Evolutionary conservation across 768 basidiomycete species (phyloP).

Genomic region (Boletus edulis): DNA sequence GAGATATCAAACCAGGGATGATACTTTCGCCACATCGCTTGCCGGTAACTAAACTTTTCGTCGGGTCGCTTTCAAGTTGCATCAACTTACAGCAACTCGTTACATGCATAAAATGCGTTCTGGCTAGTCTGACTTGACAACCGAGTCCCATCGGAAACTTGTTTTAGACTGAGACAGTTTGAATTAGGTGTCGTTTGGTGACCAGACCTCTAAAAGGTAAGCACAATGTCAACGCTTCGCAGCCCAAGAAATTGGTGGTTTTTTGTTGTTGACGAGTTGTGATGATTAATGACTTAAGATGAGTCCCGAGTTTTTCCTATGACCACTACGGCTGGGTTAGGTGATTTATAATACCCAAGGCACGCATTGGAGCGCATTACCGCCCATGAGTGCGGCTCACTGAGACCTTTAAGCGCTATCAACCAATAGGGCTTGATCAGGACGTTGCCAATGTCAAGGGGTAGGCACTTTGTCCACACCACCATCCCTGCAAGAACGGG

Average conservation of each 20-base stretch:
- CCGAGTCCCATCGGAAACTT: neutral
- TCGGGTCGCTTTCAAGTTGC: too few relatives aligned
- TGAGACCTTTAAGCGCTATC: neutral
- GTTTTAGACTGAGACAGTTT: neutral
- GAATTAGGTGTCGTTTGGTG: neutral
- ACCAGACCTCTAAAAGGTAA: neutral
- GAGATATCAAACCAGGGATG: too few relatives aligned
- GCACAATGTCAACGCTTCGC: neutral
- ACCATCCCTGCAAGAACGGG: neutral
- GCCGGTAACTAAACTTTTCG: too few relatives aligned
- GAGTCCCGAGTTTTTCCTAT: neutral
- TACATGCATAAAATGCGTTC: too few relatives aligned
- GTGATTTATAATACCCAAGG: neutral
- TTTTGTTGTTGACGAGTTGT: neutral
- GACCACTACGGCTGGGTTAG: neutral
- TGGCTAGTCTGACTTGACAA: neutral
- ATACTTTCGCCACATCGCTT: too few relatives aligned
- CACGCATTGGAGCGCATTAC: neutral
- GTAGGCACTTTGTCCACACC: neutral
- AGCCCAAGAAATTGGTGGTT: neutral
- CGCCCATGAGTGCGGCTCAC: neutral
- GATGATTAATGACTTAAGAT: neutral
- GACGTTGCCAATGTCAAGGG: neutral
- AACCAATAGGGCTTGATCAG: neutral
- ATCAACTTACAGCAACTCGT: too few relatives aligned